Conservation (phyloP, 129 eudicot species). For the Flaveria bidentis region DNA sequence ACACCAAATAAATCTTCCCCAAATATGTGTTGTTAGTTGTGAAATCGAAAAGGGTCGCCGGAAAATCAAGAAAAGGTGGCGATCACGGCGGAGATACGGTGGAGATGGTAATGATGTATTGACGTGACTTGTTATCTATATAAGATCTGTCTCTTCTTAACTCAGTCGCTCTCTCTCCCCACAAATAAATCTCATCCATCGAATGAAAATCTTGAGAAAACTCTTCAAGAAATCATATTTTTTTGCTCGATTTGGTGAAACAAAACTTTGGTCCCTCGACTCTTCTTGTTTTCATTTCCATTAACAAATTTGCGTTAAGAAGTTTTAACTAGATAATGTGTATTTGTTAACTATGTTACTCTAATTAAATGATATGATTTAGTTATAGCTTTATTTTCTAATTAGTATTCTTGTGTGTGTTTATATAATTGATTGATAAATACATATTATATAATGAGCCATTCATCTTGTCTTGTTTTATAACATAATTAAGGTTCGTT, state of each 20-base stretch:
- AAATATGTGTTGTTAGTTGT: neutral
- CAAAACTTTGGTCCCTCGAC: slow-evolving; percentile 16
- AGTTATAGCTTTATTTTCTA: too few relatives aligned
- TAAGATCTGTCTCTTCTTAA: slow-evolving; percentile 35
- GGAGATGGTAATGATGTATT: slow-evolving; percentile 28
- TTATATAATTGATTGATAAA: too few relatives aligned
- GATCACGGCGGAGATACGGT: slow-evolving; percentile 29
- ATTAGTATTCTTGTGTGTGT: neutral
- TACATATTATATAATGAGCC: too few relatives aligned
- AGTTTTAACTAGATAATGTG: too few relatives aligned
- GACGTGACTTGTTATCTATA: slow-evolving; percentile 27
- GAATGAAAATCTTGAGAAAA: neutral
- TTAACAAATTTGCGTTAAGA: too few relatives aligned
- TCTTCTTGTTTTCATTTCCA: slow-evolving; percentile 8
- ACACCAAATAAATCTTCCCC: slow-evolving; percentile 3
- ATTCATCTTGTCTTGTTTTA: too few relatives aligned
- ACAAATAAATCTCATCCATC: slow-evolving; percentile 28
- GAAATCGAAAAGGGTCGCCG: neutral
- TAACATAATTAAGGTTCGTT: too few relatives aligned
- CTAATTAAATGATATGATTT: too few relatives aligned
- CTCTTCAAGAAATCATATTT: slow-evolving; percentile 26
- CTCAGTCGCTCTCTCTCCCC: slow-evolving; percentile 35
- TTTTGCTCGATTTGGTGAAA: slow-evolving; percentile 30
- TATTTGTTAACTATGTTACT: too few relatives aligned
- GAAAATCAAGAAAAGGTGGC: slow-evolving; percentile 27